Conservation (phyloP, 2,329 filamentous ascomycete species). For the Fusarium domesticum region DNA sequence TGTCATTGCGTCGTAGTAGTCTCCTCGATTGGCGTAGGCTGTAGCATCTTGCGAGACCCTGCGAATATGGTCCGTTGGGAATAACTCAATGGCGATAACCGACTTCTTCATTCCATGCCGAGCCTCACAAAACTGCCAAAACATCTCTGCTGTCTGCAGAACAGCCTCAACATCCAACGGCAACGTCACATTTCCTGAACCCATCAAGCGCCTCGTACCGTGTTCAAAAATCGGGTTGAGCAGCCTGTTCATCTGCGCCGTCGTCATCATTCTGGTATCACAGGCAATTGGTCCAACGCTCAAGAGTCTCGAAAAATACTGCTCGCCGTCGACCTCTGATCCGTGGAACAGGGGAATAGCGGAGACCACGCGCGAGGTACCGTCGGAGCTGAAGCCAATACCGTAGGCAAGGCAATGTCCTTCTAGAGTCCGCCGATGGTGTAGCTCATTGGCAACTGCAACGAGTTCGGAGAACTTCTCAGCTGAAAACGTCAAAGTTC, state of each 20-base stretch:
- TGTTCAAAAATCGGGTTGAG: slow-evolving; percentile 26
- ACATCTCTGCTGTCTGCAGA: slow-evolving; percentile 28
- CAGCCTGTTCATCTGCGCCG: slow-evolving; percentile 23
- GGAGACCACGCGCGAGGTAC: slow-evolving; percentile 13
- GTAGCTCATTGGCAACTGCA: slow-evolving; percentile 20
- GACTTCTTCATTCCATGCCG: slow-evolving; percentile 23
- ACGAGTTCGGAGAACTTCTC: slow-evolving; percentile 27
- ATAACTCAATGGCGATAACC: slow-evolving; percentile 39
- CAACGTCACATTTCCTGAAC: slow-evolving; percentile 29
- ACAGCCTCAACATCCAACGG: slow-evolving; percentile 34
- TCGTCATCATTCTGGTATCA: slow-evolving; percentile 19
- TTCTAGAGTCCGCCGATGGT: slow-evolving; percentile 10
- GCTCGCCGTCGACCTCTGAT: slow-evolving; percentile 10
- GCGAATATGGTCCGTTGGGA: slow-evolving; percentile 39
- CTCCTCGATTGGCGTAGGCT: slow-evolving; percentile 45
- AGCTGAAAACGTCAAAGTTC: slow-evolving; percentile 25
- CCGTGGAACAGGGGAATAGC: slow-evolving; percentile 25
- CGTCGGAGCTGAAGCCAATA: slow-evolving; percentile 21
- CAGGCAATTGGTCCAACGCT: slow-evolving; percentile 6
- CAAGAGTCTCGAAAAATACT: slow-evolving; percentile 22
- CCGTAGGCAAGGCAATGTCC: slow-evolving; percentile 27
- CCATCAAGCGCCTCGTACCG: slow-evolving; percentile 27
- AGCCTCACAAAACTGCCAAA: slow-evolving; percentile 26
- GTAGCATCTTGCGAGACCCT: slow-evolving; percentile 37
- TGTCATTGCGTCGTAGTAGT: slow-evolving; percentile 43